These are phyloP conservation scores for Paragyromitra xinjiangensis DNA, from an alignment of 495 filamentous ascomycete species.

Conservation along the genomic window DNA sequence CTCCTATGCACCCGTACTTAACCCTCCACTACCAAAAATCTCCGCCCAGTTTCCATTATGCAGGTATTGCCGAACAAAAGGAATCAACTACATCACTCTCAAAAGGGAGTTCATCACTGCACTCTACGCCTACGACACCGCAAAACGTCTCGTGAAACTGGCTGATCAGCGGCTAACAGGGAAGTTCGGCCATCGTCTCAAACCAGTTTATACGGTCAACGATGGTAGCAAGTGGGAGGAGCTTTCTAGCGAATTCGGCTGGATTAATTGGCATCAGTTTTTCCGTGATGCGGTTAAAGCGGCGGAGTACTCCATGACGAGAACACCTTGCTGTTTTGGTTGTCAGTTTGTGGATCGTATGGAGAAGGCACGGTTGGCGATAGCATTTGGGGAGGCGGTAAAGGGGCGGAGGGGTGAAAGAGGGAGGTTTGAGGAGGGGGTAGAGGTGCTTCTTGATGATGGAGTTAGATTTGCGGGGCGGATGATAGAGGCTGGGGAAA, in stretches of 20 bases:
- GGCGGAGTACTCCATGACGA: conserved; percentile 15
- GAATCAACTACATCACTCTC: background rate
- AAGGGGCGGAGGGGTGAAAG: background rate
- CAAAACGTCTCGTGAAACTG: background rate
- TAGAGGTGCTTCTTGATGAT: conserved; percentile 2
- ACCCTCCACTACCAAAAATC: background rate
- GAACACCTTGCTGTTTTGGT: background rate
- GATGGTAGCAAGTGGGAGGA: background rate
- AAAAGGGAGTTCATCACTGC: conserved; percentile 14
- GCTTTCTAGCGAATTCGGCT: background rate
- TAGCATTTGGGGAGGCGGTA: background rate
- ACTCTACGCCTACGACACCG: conserved; percentile 5
- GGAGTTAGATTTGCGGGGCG: background rate
- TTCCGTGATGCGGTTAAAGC: background rate
- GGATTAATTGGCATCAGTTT: background rate
- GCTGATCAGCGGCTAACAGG: background rate
- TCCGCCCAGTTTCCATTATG: background rate
- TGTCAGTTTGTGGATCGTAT: conserved; percentile 8
- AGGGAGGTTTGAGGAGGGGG: background rate
- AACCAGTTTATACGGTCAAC: background rate
- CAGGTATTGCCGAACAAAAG: background rate
- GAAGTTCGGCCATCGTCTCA: background rate
- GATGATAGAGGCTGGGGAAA: conserved; percentile 1
- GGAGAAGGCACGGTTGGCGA: background rate
- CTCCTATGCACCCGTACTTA: background rate